Evolutionary conservation across 108 stramenopile species (phyloP).

Genomic region (Conticribra guillardii): DNA sequence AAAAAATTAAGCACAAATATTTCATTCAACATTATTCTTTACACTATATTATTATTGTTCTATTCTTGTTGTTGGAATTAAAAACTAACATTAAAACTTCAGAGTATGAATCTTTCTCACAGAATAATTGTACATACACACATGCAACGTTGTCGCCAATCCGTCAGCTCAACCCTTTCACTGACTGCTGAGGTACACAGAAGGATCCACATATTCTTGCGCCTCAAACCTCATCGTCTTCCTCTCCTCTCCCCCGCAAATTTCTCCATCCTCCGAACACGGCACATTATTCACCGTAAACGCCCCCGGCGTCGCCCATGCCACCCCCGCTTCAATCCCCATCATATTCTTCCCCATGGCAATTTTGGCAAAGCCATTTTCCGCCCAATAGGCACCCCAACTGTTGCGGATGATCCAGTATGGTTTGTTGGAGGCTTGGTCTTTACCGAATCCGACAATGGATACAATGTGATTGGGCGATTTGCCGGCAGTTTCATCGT

Average conservation of each 20-base stretch:
- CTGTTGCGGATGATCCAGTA: conserved; percentile 93
- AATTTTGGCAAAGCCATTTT: conserved; percentile 68
- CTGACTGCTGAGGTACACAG: conserved; percentile 14
- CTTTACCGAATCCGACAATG: conserved; percentile 92
- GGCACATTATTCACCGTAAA: conserved; percentile 57
- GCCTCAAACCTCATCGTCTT: neutral
- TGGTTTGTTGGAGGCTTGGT: conserved; percentile 57
- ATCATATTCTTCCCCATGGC: conserved; percentile 72
- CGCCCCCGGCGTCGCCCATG: conserved; percentile 80
- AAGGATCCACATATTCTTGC: conserved; percentile 26
- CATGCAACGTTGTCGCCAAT: no score
- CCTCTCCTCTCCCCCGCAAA: conserved; percentile 37
- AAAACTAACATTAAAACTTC: no score
- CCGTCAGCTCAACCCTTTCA: no score
- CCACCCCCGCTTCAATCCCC: conserved; percentile 70
- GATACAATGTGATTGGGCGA: conserved; percentile 83
- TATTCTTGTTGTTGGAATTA: no score
- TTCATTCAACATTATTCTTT: no score
- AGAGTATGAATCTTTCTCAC: no score
- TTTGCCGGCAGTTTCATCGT: conserved; percentile 48
- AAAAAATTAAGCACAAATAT: no score
- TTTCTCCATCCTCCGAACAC: conserved; percentile 62
- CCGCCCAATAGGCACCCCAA: conserved; percentile 69
- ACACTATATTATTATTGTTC: no score
- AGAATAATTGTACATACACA: no score